These are phyloP conservation scores for Fusarium papillatum DNA, from an alignment of 2,329 filamentous ascomycete species.

Conservation along the genomic window DNA sequence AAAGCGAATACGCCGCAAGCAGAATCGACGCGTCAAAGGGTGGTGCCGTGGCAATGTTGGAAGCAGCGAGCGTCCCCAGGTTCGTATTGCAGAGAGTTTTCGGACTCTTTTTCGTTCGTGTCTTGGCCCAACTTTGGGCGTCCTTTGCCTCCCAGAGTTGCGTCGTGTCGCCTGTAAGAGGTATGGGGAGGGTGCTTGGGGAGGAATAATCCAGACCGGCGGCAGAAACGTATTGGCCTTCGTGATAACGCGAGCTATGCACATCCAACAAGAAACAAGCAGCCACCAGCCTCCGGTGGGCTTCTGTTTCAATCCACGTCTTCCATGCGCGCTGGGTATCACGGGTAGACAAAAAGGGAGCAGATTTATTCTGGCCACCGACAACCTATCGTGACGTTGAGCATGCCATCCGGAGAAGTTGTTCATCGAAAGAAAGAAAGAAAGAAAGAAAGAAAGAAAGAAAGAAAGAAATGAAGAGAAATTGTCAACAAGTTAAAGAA, in stretches of 20 bases:
- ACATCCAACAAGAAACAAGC: slow-evolving; percentile 70
- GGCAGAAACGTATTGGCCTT: slow-evolving; percentile 56
- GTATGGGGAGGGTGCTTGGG: slow-evolving; percentile 55
- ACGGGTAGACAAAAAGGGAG: slow-evolving; percentile 33
- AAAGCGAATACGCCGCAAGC: slow-evolving; percentile 54
- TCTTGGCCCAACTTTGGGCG: slow-evolving; percentile 60
- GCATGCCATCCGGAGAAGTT: slow-evolving; percentile 28
- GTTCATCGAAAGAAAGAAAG: slow-evolving; percentile 17
- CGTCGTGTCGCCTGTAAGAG: slow-evolving; percentile 59
- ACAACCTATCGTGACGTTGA: slow-evolving; percentile 56
- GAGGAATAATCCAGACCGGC: slow-evolving; percentile 53
- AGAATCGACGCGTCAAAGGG: slow-evolving; percentile 57
- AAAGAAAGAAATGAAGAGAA: slow-evolving; percentile 42
- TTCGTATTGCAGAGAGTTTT: slow-evolving; percentile 46
- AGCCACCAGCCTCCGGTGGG: slow-evolving; percentile 65
- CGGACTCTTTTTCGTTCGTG: slow-evolving; percentile 42
- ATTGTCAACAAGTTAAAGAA: slow-evolving; percentile 47
- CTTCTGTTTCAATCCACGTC: slow-evolving; percentile 66
- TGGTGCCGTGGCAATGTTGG: slow-evolving; percentile 50
- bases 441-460: slow-evolving; percentile 33
- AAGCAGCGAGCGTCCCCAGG: slow-evolving; percentile 51
- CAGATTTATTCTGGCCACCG: slow-evolving; percentile 47
- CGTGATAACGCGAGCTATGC: slow-evolving; percentile 67
- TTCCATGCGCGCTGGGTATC: slow-evolving; percentile 59
- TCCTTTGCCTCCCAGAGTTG: slow-evolving; percentile 64